phyloP scores from a whole-genome alignment of 2,329 filamentous ascomycete genomes.

The Plectosphaerella sp. region DNA sequence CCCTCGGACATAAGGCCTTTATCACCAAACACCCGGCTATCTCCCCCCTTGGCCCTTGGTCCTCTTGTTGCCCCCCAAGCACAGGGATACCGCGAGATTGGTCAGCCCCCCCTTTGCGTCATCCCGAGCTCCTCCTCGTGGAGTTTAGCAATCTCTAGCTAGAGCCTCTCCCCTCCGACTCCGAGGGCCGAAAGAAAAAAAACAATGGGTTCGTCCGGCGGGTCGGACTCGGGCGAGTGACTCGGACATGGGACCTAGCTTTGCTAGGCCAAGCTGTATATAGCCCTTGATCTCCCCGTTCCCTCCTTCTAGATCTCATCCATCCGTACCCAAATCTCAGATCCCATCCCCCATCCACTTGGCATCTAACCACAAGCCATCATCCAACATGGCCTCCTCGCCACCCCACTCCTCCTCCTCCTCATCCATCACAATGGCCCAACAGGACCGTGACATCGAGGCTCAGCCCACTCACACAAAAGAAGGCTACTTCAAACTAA shows the following conservation, averaged over 20 bases:
- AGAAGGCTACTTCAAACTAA: slow-evolving; percentile 43
- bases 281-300: neutral
- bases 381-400: neutral
- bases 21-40: no score
- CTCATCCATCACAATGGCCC: slow-evolving; percentile 22
- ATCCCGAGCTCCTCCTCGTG: neutral
- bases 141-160: slow-evolving; percentile 1
- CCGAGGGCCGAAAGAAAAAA: neutral
- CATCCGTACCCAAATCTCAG: neutral
- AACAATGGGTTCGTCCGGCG: neutral
- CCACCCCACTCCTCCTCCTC: slow-evolving; percentile 16
- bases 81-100: no score
- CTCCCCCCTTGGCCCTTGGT: no score
- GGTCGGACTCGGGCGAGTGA: neutral
- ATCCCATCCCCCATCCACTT: neutral
- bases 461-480: slow-evolving; percentile 25
- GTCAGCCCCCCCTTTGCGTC: no score
- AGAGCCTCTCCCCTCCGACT: no score
- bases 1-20: no score
- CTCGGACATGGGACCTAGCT: no score
- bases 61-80: no score
- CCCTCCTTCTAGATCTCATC: neutral
- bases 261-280: neutral
- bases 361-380: neutral
- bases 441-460: slow-evolving; percentile 36